Evolutionary conservation across 163 green algal species (phyloP), one percentile per base, ranked within the genome.

Genomic region (Scenedesmus sp.): DNA sequence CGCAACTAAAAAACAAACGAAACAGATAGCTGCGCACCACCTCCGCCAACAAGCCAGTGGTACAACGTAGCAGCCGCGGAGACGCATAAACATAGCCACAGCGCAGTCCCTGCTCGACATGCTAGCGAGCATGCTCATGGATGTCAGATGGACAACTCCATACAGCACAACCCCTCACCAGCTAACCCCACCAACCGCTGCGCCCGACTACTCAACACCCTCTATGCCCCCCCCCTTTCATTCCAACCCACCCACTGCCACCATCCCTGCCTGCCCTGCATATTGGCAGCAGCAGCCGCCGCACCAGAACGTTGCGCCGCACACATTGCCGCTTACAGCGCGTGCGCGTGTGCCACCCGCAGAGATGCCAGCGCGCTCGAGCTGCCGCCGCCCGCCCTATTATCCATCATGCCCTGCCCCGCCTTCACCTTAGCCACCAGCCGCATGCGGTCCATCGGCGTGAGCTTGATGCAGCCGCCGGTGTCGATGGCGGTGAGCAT

Each of bases 381-480:
- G 46, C 62, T 52, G 52, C 23, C 20, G n/a, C 54, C 77, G 73
- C 74, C 88, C 15, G 54, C 67, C 54, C 18, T 76, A 10, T 87
- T 92, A 34, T 95, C 93, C 59, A 96, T 88, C 95, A 95, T 94
- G 62, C 94, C 94, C 56, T 93, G 84, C 10, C 94, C 95, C 0
- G 94, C 94, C 54, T 94, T 92, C 59, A 97, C 96, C 92, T 98
- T 98, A 26, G 96, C 95, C 1, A 96, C 94, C 26, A 98, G 94
- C 3, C 96, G 84, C 96, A 98, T 97, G 60, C 96, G 95, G 94
- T 98, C 95, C 95, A 98, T 97, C n/a, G 96, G 94, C 15, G 93
- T 95, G 79, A 98, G 95, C 88, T 95, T 93, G 76, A 88, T 92
- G 91, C 96, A 98, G 84, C 95, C 96, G 7, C 93, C 94, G 79